These are phyloP conservation scores for Aspergillus steynii DNA, from an alignment of 495 filamentous ascomycete genomes.

Conservation along the genomic window DNA sequence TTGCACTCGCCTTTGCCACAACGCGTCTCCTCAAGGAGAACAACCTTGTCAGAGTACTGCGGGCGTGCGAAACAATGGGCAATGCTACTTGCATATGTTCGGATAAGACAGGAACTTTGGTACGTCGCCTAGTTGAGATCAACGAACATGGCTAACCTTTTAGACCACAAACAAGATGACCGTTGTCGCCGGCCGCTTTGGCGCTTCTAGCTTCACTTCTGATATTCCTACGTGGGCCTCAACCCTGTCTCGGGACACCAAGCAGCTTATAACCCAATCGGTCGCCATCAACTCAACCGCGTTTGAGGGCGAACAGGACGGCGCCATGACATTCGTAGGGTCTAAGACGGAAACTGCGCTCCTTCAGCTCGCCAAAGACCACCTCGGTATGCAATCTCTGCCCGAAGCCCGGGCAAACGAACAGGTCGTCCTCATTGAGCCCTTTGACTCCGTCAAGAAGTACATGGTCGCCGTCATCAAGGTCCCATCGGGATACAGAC, in stretches of 20 bases:
- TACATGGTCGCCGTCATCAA: conserved; percentile 71
- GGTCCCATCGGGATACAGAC: conserved; percentile 56
- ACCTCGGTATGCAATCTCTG: conserved; percentile 65
- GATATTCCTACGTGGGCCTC: conserved; percentile 11
- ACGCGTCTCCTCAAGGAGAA: conserved; percentile 61
- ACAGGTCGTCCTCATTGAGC: conserved; percentile 63
- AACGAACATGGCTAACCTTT: too few species aligned
- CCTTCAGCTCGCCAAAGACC: conserved; percentile 63
- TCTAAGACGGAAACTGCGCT: conserved; percentile 80
- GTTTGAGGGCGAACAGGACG: conserved; percentile 67
- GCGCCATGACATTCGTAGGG: conserved; percentile 62
- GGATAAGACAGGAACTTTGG: conserved; percentile 79
- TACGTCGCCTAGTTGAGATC: conserved; percentile 42
- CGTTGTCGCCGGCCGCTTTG: conserved; percentile 67
- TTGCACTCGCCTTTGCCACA: conserved; percentile 54
- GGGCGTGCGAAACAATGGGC: conserved; percentile 76
- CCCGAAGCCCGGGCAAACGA: conserved; percentile 62
- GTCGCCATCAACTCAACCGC: conserved; percentile 76
- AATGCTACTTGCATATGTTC: conserved; percentile 90
- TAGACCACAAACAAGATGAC: conserved; percentile 64
- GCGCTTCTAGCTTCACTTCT: conserved; percentile 24
- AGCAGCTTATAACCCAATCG: conserved; percentile 52
- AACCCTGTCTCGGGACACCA: conserved; percentile 27
- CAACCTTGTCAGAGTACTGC: conserved; percentile 62
- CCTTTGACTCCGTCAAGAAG: conserved; percentile 74